These are phyloP conservation scores for Aspergillus luchuensis DNA, from an alignment of 2,329 filamentous ascomycete species.

Conservation along the genomic window DNA sequence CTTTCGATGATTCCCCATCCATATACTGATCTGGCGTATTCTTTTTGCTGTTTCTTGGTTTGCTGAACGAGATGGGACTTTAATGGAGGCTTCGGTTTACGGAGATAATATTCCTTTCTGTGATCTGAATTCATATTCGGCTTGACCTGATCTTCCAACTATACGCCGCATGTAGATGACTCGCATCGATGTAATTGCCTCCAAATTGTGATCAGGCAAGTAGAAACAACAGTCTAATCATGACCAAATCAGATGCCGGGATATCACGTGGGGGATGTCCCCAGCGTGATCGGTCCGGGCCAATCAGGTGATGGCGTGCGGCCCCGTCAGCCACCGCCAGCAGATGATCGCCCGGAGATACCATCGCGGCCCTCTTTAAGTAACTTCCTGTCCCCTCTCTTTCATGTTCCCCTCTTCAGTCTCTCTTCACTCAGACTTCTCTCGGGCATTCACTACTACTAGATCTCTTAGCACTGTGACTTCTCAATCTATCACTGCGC, in stretches of 20 bases:
- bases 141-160: not conserved
- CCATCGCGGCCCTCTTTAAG: not conserved
- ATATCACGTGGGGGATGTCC: not conserved
- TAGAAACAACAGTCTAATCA: too few species aligned
- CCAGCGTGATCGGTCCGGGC: not conserved
- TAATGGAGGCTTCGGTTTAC: not conserved
- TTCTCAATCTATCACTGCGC: not conserved
- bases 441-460: not conserved
- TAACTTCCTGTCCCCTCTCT: not conserved
- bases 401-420: not conserved
- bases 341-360: constrained; percentile 1
- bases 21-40: constrained; percentile 12
- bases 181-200: too few species aligned
- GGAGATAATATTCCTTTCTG: not conserved
- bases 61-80: not conserved
- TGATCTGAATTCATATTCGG: not conserved
- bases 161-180: not conserved
- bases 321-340: not conserved
- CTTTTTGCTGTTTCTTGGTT: constrained; percentile 18
- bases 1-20: constrained; percentile 35
- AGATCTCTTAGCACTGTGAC: not conserved
- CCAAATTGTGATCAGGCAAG: too few species aligned
- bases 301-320: not conserved
- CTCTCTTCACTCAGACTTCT: not conserved
- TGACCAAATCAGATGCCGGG: not conserved